Base-by-base conservation (phyloP, 2,329 filamentous ascomycete species). In the Arthrobotrys pseudoclavata region DNA sequence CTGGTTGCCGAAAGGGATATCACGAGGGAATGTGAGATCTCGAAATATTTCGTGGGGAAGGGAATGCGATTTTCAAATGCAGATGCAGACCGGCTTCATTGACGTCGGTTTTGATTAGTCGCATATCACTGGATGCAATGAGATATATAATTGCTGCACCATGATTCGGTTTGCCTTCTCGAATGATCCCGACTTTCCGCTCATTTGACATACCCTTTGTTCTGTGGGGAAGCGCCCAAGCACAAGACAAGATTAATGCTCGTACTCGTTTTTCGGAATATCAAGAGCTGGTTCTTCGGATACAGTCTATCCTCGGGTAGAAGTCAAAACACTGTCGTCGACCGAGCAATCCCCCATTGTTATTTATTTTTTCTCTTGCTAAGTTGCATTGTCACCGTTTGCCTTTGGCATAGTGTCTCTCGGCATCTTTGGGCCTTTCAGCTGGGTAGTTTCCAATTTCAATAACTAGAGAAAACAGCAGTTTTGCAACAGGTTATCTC, bases 21-120 rank as follows among this genome's bases (percentile, higher is more conserved):
- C 68, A 47, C 61, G 57, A 72, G 26, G 67, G 74, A 77, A 71
- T 71, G 62, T 71, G 12, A 40, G 47, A 66, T 60, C 9, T 53
- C 55, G 53, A 64, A 50, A 74, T 31, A 53, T 62, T 71, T 61
- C 67, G 74, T 66, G 74, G 74, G 72, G 74, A 77, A 71, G 66
- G 74, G 67, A 77, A 77, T 77, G 74, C 74, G 68, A 68, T 62
- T 52, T 68, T 77, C 74, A 77, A 70, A 71, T 68, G 74, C 67
- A 71, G 72, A 69, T 34, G 5, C 40, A 66, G 48, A 60, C 34
- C 31, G 31, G 12, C 45, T 67, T 50, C 31, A 57, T 66, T 69
- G 66, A 70, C 47, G 55, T 68, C 70, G 70, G 70, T 40, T 63
- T 55, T 57, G 45, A 61, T 57, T 68, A 63, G 70, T 60, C 29